These are phyloP conservation scores for Schizosaccharomyces octosporus DNA, from an alignment of 805 yeast genomes.

Conservation along the genomic window DNA sequence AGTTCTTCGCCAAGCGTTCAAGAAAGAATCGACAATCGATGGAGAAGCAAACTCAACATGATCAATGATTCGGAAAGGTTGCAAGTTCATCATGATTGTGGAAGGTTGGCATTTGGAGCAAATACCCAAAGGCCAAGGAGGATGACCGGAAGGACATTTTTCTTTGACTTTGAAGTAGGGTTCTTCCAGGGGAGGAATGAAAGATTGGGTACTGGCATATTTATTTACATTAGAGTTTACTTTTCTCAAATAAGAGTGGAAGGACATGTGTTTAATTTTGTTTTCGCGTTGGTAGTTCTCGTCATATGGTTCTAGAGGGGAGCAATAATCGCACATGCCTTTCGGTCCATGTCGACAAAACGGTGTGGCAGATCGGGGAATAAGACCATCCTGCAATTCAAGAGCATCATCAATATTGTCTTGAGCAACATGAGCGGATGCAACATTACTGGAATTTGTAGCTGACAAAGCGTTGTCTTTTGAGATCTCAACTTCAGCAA, in stretches of 20 bases:
- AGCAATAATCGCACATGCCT: slow-evolving; percentile 96
- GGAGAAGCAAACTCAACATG: slow-evolving; percentile 77
- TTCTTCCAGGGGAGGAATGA: slow-evolving; percentile 56
- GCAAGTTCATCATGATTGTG: slow-evolving; percentile 77
- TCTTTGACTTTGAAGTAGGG: slow-evolving; percentile 38
- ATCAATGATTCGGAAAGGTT: slow-evolving; percentile 83
- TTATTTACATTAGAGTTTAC: slow-evolving; percentile 27
- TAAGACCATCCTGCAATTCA: slow-evolving; percentile 46
- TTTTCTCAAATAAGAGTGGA: slow-evolving; percentile 58
- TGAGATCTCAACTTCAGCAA: background rate
- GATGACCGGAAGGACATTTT: slow-evolving; percentile 56
- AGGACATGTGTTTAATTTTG: slow-evolving; percentile 67
- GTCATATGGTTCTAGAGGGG: slow-evolving; percentile 92
- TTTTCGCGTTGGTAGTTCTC: slow-evolving; percentile 44
- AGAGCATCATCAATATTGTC: slow-evolving; percentile 40
- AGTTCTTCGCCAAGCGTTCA: slow-evolving; percentile 74
- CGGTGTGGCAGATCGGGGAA: slow-evolving; percentile 22
- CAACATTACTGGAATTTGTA: background rate
- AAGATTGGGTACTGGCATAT: slow-evolving; percentile 22
- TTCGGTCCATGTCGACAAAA: slow-evolving; percentile 70
- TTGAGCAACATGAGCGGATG: slow-evolving; percentile 15
- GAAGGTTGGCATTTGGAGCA: slow-evolving; percentile 94
- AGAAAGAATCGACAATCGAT: slow-evolving; percentile 50
- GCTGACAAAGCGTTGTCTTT: background rate
- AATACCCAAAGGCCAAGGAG: slow-evolving; percentile 84